Conservation (phyloP, 306 rosid genomes). For the Castanea mollissima region DNA sequence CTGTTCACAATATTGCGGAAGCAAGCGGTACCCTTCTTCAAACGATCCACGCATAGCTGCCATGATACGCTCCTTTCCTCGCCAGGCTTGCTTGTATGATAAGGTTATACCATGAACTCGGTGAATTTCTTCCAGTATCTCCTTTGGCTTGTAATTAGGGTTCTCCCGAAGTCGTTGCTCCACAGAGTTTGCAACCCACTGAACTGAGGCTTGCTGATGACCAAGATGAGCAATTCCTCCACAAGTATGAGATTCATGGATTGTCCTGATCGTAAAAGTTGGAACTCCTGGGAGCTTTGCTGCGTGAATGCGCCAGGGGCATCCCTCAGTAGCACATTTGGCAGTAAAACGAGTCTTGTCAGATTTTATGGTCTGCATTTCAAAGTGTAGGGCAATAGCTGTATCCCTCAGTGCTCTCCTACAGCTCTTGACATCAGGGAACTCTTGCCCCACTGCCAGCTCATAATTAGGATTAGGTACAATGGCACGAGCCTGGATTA, state of each 20-base stretch:
- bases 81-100: conserved; percentile 91
- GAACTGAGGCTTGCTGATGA: conserved; percentile 92
- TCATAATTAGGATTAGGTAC: conserved; percentile 51
- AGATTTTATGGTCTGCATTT: conserved; percentile 85
- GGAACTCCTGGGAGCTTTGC: conserved; percentile 95
- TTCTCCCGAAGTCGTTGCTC: conserved; percentile 76
- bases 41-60: conserved; percentile 93
- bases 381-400: conserved; percentile 82
- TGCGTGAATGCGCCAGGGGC: conserved; percentile 95
- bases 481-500: conserved; percentile 66
- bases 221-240: conserved; percentile 89
- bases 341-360: conserved; percentile 92
- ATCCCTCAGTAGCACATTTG: conserved; percentile 80
- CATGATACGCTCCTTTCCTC: conserved; percentile 95
- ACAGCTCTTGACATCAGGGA: conserved; percentile 88
- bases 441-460: conserved; percentile 76
- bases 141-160: conserved; percentile 86
- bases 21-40: conserved; percentile 86
- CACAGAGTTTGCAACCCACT: conserved; percentile 89
- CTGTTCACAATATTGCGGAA: conserved; percentile 87
- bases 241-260: conserved; percentile 67
- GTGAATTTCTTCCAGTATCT: conserved; percentile 88
- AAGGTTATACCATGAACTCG: conserved; percentile 82
- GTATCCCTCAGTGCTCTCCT: conserved; percentile 85
- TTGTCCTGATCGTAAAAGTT: conserved; percentile 80